Evolutionary conservation across 129 eudicot species (phyloP).

Genomic region (Flaveria sonorensis): DNA sequence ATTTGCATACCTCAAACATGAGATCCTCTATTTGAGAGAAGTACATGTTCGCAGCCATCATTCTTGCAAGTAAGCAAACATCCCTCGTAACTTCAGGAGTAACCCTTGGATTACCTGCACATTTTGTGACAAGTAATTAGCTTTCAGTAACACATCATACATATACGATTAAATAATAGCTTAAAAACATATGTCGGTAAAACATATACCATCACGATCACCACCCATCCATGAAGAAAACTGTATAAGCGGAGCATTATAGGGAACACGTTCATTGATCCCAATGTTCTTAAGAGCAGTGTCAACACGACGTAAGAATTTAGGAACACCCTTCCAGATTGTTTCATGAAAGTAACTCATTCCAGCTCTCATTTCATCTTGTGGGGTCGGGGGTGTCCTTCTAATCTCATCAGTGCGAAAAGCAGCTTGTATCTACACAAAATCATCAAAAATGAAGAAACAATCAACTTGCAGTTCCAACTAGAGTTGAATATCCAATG

Average conservation of each 20-base stretch:
- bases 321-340: slow-evolving; percentile 97
- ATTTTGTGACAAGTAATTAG: neutral
- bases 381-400: slow-evolving; percentile 92
- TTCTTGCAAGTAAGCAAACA: slow-evolving; percentile 94
- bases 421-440: slow-evolving; percentile 94
- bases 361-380: slow-evolving; percentile 99
- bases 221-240: slow-evolving; percentile 99
- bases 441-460: neutral
- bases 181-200: neutral
- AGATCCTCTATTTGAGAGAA: slow-evolving; percentile 95
- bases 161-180: neutral
- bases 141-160: neutral
- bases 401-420: slow-evolving; percentile 96
- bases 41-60: slow-evolving; percentile 99
- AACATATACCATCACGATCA: slow-evolving; percentile 86
- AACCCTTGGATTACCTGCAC: slow-evolving; percentile 92
- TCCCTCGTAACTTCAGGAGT: slow-evolving; percentile 98
- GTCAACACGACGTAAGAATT: slow-evolving; percentile 93
- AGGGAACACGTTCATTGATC: slow-evolving; percentile 93
- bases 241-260: slow-evolving; percentile 97
- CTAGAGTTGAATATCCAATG: neutral
- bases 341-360: slow-evolving; percentile 99
- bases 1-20: slow-evolving; percentile 83
- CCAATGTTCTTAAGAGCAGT: slow-evolving; percentile 98
- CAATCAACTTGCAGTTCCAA: slow-evolving; percentile 10